Evolutionary conservation across 805 yeast genomes (phyloP), one percentile per base, ranked within the genome.

Genomic region (Sugiyamaella qingdaonensis): DNA sequence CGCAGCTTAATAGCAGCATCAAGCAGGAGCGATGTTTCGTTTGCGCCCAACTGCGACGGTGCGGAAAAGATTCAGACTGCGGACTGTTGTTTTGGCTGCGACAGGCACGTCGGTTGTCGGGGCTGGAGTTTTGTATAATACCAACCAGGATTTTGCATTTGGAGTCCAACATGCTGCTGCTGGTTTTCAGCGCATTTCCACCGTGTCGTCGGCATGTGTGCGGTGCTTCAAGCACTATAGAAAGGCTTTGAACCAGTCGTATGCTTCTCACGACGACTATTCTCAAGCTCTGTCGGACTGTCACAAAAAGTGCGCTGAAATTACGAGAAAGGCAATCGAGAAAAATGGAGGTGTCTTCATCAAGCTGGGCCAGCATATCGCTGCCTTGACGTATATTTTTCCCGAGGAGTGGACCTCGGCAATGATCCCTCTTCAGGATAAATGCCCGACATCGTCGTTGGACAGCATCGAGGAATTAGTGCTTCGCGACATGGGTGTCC

Each of bases 331-430:
- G 42, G 97, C 97, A 0, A 70, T 94, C 34, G 90, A 88, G 64
- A 74, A 73, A 31, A 94, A 94, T 64, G 97, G 96, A 14, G 99
- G 99, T 1, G 78, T 94, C 7, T 94, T 85, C 68, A 94, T 94
- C 68, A 94, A 94, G 68, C 73, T 94, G 43, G 99, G 99, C 10
- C 99, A 94, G 67, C 99, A 94, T 65, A 73, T 94, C 10, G 80
- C 91, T 39, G 98, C 98, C 0, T 77, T 94, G 79, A 88, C 97
- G 0, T 94, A 94, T 68, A 72, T 94, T 32, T 73, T 94, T 48
- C 99, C 99, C 0, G 74, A 73, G 3, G 97, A 94, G 69, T 94
- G 99, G 99, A 92, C 98, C 0, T 81, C 82, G 13, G 84, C 98
- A 0, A 94, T 94, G 96, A 76, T 85, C 33, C 96, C 97, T 1